Base-by-base conservation (phyloP, 805 yeast species). In the Nakazawaea ambrosiae region DNA sequence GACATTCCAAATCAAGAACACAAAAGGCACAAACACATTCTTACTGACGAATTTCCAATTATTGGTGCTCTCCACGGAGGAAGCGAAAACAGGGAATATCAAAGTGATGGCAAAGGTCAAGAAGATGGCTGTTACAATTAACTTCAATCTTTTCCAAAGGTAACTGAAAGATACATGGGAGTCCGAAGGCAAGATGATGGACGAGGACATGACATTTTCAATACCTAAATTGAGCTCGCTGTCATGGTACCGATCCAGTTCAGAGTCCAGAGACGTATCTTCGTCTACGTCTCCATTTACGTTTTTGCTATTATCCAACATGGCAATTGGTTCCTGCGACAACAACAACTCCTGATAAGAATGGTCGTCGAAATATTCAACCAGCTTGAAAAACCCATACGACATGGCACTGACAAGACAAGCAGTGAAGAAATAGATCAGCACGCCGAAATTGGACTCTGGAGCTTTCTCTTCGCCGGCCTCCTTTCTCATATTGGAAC, bases 61-160 rank as follows among this genome's bases (percentile, higher is more conserved):
- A 45, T 68, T 62, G 2, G 62, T 70, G 3, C 86, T 78, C 32
- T 70, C 66, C 8, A 79, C 76, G 12, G 66, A 66, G 7, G 89
- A 74, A 7, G 97, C 96, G 69, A 87, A 90, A 1, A 89, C 90
- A 0, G 98, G 96, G 64, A 88, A 90, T 14, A 76, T 61, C 41
- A 90, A 65, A 0, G 97, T 82, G 18, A 83, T 67, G 7, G 78
- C 62, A 53, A 90, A 88, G 0, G 87, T 77, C 32, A 78, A 51
- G 49, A 87, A 79, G 15, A 90, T 84, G 1, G 95, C 68, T 42
- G 72, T 51, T 1, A 77, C 88, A 25, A 88, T 74, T 40, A 60
- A 67, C 44, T 74, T 69, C 35, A 90, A 63, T 48, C 82, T 81
- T 2, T 59, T 41, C 73, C 85, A 81, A 15, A 87, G 58, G 2